A percentile compares a stretch with the other conserved stretches of the same genome.
These are phyloP conservation scores for Coemansia asiatica DNA, from an alignment of 192 early-diverging fungal genomes.

Conservation along the genomic window DNA sequence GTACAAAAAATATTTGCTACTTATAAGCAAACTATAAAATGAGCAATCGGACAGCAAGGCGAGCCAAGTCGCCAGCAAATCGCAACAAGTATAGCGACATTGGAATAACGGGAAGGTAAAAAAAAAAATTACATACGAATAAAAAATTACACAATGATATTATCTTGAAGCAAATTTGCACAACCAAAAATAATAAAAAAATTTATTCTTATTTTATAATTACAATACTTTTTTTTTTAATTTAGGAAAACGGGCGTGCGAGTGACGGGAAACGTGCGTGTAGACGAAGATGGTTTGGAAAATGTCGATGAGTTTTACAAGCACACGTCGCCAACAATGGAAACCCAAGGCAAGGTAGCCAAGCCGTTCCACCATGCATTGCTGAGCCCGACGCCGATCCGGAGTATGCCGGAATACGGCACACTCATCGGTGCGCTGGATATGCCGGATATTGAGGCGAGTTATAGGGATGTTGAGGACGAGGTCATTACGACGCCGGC, in stretches of 20 bases:
- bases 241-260: constrained; percentile 49
- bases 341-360: constrained; percentile 1
- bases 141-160: no score
- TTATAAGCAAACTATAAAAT: constrained; percentile 13
- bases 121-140: not conserved
- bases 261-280: constrained; percentile 32
- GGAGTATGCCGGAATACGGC: constrained; percentile 25
- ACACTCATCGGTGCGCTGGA: constrained; percentile 39
- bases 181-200: no score
- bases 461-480: constrained; percentile 6
- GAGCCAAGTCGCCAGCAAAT: constrained; percentile 37
- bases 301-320: constrained; percentile 52
- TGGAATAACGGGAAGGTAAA: constrained; percentile 35
- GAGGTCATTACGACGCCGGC: constrained; percentile 17
- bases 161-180: no score
- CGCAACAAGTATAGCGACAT: constrained; percentile 41
- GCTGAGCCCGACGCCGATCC: constrained; percentile 40
- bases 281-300: constrained; percentile 45
- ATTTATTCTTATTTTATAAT: no score
- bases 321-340: constrained; percentile 32
- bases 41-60: constrained; percentile 31
- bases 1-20: not conserved
- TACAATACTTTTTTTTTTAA: no score
- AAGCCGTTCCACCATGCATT: constrained; percentile 38
- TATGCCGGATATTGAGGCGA: constrained; percentile 11